Evolutionary conservation across 805 yeast genomes (phyloP).

Genomic region (Metschnikowia drakensbergensis): DNA sequence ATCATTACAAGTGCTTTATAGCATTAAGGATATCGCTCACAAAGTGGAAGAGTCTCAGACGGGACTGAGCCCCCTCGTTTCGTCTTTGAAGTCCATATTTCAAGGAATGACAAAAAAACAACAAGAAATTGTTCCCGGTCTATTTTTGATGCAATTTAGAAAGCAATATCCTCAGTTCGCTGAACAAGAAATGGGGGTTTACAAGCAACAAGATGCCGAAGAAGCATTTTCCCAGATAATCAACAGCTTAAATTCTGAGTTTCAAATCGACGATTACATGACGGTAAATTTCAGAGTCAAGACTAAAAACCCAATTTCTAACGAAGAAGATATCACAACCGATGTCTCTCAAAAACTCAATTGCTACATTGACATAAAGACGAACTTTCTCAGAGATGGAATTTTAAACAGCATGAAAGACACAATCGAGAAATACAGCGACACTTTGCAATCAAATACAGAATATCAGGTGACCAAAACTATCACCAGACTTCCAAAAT

Average conservation of each 20-base stretch:
- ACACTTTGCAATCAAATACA: constrained; percentile 66
- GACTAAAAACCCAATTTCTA: constrained; percentile 55
- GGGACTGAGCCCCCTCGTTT: constrained; percentile 20
- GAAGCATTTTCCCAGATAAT: constrained; percentile 86
- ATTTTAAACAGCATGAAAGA: constrained; percentile 71
- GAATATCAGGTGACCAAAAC: constrained; percentile 56
- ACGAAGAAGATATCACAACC: constrained; percentile 25
- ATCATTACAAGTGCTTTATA: constrained; percentile 55
- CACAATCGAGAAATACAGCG: constrained; percentile 71
- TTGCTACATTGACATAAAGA: constrained; percentile 82
- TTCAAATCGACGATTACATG: constrained; percentile 55
- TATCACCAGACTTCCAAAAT: constrained; percentile 79
- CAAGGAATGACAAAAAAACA: constrained; percentile 43
- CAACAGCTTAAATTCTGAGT: constrained; percentile 44
- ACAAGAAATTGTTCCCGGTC: constrained; percentile 58
- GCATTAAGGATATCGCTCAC: constrained; percentile 40
- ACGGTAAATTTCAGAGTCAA: constrained; percentile 60
- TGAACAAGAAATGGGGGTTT: constrained; percentile 71
- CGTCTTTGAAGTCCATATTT: constrained; percentile 43
- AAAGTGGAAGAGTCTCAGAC: constrained; percentile 17
- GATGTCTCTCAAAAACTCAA: constrained; percentile 69
- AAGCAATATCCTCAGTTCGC: constrained; percentile 81
- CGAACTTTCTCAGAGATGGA: constrained; percentile 88
- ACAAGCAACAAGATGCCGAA: constrained; percentile 97
- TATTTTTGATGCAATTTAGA: constrained; percentile 64